Conservation (phyloP, 768 basidiomycete genomes). For the Mrakia gelida region DNA sequence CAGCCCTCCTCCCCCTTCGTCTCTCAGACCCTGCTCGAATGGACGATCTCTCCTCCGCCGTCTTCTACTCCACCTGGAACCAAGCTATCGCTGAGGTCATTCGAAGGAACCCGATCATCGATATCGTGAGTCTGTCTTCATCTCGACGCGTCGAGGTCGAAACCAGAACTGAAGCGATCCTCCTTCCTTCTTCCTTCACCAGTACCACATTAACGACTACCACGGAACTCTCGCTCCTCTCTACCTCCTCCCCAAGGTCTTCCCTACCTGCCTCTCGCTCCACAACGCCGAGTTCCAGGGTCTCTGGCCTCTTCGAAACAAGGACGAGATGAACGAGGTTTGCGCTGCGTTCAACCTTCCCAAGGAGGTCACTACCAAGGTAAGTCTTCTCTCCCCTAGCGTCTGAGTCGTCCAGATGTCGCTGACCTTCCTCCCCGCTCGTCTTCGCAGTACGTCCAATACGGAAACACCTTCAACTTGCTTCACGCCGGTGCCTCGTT, state of each 20-base stretch:
- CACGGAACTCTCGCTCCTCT: conserved; percentile 90
- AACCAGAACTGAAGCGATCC: too few species aligned
- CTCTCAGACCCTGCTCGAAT: conserved; percentile 67
- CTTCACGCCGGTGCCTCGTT: conserved; percentile 89
- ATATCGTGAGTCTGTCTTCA: conserved; percentile 50
- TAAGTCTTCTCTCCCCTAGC: background rate
- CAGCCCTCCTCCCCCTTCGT: too few species aligned
- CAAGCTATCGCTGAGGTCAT: conserved; percentile 92
- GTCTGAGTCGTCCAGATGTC: background rate
- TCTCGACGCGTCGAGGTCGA: too few species aligned
- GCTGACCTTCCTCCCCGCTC: background rate
- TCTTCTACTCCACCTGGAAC: conserved; percentile 98
- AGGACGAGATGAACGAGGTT: conserved; percentile 76
- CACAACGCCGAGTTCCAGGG: conserved; percentile 98
- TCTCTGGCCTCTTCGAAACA: conserved; percentile 56
- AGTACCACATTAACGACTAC: conserved; percentile 52
- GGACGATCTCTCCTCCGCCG: conserved; percentile 65
- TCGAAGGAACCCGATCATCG: conserved; percentile 75
- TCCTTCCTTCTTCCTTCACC: too few species aligned
- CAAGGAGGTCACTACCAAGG: conserved; percentile 73
- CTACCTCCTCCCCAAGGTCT: conserved; percentile 84
- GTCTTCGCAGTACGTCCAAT: conserved; percentile 84
- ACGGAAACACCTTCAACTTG: conserved; percentile 95
- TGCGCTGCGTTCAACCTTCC: conserved; percentile 97
- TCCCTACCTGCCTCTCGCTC: conserved; percentile 83